Evolutionary conservation across 164 flowering plant species (phyloP).

Genomic region (Chimonanthus praecox): DNA sequence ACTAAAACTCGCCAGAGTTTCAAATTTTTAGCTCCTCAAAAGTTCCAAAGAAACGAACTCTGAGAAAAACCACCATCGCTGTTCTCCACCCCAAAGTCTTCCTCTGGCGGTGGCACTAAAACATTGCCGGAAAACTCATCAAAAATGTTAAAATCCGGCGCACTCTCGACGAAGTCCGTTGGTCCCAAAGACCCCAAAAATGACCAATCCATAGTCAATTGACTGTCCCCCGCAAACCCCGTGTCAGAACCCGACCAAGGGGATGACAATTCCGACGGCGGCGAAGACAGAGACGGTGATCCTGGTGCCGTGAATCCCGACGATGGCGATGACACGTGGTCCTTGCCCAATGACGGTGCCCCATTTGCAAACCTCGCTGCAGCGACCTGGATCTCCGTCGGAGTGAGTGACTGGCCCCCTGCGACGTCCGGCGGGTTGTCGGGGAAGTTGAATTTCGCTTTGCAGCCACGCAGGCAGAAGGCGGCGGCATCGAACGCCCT

Average conservation of each 20-base stretch:
- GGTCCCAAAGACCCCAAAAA: conserved; percentile 18
- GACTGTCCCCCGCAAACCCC: conserved; percentile 10
- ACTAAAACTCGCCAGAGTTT: conserved; percentile 21
- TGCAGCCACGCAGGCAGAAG: conserved; percentile 66
- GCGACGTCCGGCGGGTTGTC: conserved; percentile 55
- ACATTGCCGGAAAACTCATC: conserved; percentile 21
- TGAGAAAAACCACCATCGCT: conserved; percentile 15
- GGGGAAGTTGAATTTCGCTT: conserved; percentile 79
- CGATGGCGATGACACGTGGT: too few species aligned
- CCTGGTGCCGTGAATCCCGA: not conserved
- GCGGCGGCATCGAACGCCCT: conserved; percentile 89
- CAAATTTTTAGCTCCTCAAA: conserved; percentile 15
- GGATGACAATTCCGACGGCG: conserved; percentile 5
- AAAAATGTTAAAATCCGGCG: conserved; percentile 22
- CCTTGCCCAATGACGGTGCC: conserved; percentile 1
- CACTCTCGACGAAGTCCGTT: conserved; percentile 21
- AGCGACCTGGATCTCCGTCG: conserved; percentile 48
- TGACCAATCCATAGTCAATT: conserved; percentile 16
- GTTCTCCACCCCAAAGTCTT: conserved; percentile 26
- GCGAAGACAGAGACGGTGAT: not conserved
- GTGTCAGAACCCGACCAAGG: conserved; percentile 11
- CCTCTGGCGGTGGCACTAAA: conserved; percentile 13
- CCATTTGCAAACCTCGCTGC: conserved; percentile 62
- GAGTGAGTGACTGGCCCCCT: conserved; percentile 35
- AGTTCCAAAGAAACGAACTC: conserved; percentile 51